phyloP scores from a whole-genome alignment of 805 yeast genomes.

The Cyberlindnera maritima region DNA sequence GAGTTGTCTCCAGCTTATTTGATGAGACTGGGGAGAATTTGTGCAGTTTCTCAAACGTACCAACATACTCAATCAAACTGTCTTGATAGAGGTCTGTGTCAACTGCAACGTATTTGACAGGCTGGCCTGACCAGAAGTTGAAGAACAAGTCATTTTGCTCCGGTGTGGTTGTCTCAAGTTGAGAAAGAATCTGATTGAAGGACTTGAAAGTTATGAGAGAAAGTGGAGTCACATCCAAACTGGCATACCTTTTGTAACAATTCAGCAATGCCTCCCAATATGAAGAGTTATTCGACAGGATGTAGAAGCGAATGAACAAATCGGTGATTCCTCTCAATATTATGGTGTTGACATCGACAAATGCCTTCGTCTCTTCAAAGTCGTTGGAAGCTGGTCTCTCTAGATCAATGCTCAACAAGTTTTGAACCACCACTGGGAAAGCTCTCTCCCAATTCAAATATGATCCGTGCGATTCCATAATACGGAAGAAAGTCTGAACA shows the following conservation, averaged over 20 bases:
- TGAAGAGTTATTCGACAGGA: constrained; percentile 29
- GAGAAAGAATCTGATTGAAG: constrained; percentile 44
- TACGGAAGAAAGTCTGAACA: constrained; percentile 81
- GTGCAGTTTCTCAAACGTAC: constrained; percentile 50
- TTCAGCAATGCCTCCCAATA: constrained; percentile 59
- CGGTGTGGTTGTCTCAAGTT: constrained; percentile 32
- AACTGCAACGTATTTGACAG: constrained; percentile 42
- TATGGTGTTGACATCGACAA: constrained; percentile 61
- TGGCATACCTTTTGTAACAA: constrained; percentile 44
- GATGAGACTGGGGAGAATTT: constrained; percentile 31
- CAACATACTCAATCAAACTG: constrained; percentile 52
- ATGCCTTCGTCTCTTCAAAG: constrained; percentile 35
- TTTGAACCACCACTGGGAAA: constrained; percentile 57
- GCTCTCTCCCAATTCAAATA: constrained; percentile 68
- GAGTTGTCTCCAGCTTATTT: constrained; percentile 44
- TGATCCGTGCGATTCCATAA: constrained; percentile 68
- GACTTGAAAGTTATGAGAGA: constrained; percentile 55
- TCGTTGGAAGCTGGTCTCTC: constrained; percentile 19
- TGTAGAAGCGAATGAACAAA: constrained; percentile 53
- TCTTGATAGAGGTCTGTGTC: constrained; percentile 50
- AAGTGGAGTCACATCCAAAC: constrained; percentile 46
- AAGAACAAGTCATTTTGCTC: constrained; percentile 40
- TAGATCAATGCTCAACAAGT: constrained; percentile 35
- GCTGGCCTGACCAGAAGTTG: constrained; percentile 47
- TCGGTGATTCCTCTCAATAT: constrained; percentile 65